Evolutionary conservation across 768 basidiomycete genomes (phyloP), one percentile per base, ranked within the genome.

Genomic region (Galerina marginata): DNA sequence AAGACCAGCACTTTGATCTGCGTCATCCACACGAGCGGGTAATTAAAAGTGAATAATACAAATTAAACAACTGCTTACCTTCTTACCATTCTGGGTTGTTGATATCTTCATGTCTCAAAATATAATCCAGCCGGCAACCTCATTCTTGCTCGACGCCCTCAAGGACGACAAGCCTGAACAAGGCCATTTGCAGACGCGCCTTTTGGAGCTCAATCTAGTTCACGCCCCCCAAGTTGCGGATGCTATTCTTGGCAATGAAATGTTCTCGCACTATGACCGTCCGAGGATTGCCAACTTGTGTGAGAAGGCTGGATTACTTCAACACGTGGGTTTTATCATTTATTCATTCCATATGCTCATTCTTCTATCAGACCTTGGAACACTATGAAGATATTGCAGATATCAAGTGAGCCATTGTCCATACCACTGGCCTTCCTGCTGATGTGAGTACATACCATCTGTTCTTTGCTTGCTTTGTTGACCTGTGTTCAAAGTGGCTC

Each of bases 41-140:
- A 43, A 26, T 45, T 48, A 9, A 67, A 60, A 86, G 75, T 54
- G 37, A 46, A 44, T 6, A 37, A 33, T 36, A 4, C 11, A n/a
- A 9, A 15, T 7, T 33, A 29, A 29, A 45, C 47, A 45, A 54
- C 47, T 53, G 16, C 36, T 56, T 60, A 2, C 65, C n/a, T 14
- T 45, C 26, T 14, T n/a, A 29, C n/a, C 15, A 11, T 42, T 51
- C 29, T 29, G 91, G 88, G 92, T 98, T 56, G 95, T 98, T 61
- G 97, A 99, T 69, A 97, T 99, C 68, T 99, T 99, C 82, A 97
- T 98, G 95, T 91, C 92, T 0, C 96, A 97, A 73, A 99, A 98
- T 78, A 94, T 99, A 94, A 96, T 99, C 59, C 97, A 99, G 74
- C 96, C 96, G 16, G 97, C 97, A 5, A 99, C 97, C 0, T 96